Base-by-base conservation (phyloP, 2,329 filamentous ascomycete species). In the Fusarium scirpi region DNA sequence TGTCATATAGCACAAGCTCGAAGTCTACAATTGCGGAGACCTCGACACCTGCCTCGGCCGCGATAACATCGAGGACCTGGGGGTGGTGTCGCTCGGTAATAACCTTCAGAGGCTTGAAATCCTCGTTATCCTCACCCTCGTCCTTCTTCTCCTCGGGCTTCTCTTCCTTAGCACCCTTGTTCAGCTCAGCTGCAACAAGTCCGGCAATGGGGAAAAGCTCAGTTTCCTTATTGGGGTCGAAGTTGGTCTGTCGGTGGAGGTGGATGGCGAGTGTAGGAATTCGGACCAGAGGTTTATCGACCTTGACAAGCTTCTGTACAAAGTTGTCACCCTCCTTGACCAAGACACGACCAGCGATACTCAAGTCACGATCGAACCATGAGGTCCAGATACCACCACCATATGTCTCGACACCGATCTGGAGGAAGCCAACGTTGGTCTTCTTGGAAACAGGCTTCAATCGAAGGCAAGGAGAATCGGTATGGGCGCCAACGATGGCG, bases 351-450 rank as follows among this genome's bases (percentile, higher is more conserved):
- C 96, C 96, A 32, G 96, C 96, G 57, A 98, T 90, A 74, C 93
- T 92, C 67, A 99, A 84, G 79, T 99, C 96, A 53, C 96, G 91
- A 80, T 99, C 96, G 78, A 99, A 99, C 96, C 92, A 99, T 48
- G 93, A 97, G 81, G 98, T 94, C 95, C 95, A 98, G 76, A 98
- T 91, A 59, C 96, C 96, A 67, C 96, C 96, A 56, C 96, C 96
- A 78, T 99, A 99, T 3, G 94, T 95, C 85, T 99, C 96, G 54
- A 98, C 95, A 56, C 94, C 96, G 61, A 99, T 91, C 82, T 99
- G 96, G 69, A 98, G 82, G 80, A 96, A 99, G 15, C 95, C 95
- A 70, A 92, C 92, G 59, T 88, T 90, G 76, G 89, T 87, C 83
- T 95, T 96, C 83, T 95, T 97, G 78, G 93, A 97, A 44, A 97